A percentile compares a stretch with the other conserved stretches of the same genome.
phyloP scores from a whole-genome alignment of 78 protist species.

The Dictyostelium capitatum region DNA sequence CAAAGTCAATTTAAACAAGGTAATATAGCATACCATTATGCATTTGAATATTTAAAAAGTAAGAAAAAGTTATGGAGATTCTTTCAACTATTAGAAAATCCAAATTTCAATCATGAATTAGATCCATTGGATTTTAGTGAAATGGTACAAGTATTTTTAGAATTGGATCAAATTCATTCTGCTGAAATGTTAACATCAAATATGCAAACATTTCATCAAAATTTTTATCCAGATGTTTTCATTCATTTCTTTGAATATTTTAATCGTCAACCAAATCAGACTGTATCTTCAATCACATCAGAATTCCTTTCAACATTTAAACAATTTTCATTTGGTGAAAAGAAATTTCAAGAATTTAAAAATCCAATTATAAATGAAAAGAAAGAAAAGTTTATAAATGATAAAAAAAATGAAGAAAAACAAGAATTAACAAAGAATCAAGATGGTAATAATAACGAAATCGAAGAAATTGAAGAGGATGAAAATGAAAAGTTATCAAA shows the following conservation, averaged over 20 bases:
- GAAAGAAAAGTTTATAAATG: background rate
- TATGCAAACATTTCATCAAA: conserved; percentile 12
- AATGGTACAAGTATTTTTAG: conserved; percentile 10
- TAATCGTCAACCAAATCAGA: background rate
- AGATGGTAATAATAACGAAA: background rate
- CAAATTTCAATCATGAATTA: background rate
- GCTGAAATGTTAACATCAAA: conserved; percentile 11
- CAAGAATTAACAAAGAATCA: background rate
- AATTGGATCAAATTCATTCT: background rate
- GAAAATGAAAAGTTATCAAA: background rate
- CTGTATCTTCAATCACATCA: background rate
- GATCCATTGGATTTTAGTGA: background rate
- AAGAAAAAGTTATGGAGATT: background rate
- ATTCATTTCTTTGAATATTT: background rate
- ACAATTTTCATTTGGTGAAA: background rate
- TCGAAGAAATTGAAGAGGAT: background rate
- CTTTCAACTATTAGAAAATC: background rate
- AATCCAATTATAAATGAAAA: background rate
- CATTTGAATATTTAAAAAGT: background rate
- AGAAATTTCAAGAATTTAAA: background rate
- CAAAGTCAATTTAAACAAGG: background rate
- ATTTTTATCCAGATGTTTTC: conserved; percentile 28
- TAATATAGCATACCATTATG: background rate
- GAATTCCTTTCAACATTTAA: conserved; percentile 13
- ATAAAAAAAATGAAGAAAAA: background rate